Evolutionary conservation across 1,284 basidiomycete species (phyloP).

Genomic region (Salmacisia buchloeana): DNA sequence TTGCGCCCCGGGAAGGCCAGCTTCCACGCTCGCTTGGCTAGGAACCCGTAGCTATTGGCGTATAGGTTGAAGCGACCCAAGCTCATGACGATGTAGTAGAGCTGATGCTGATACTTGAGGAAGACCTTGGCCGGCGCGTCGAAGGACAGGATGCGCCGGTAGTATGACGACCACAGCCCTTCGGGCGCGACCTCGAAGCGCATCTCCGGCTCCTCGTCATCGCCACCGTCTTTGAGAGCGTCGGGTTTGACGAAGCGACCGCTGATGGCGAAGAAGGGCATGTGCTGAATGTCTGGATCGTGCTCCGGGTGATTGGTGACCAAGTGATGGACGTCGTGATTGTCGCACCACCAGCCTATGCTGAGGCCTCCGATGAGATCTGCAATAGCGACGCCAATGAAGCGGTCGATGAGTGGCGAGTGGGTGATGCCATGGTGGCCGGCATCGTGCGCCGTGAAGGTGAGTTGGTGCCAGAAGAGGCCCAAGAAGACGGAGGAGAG

Average conservation of each 20-base stretch:
- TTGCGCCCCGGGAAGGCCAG: constrained; percentile 23
- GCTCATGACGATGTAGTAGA: constrained; percentile 87
- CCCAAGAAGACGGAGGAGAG: constrained; percentile 74
- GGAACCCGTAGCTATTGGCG: constrained; percentile 73
- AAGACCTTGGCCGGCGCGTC: constrained; percentile 67
- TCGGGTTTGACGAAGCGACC: constrained; percentile 64
- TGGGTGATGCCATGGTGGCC: constrained; percentile 92
- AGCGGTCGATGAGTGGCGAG: constrained; percentile 72
- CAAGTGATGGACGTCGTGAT: constrained; percentile 95
- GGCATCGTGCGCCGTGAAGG: constrained; percentile 87
- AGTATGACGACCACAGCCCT: constrained; percentile 82
- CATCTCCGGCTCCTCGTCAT: neutral
- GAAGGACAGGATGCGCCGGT: constrained; percentile 78
- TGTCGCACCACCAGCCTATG: constrained; percentile 96
- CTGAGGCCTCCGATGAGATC: constrained; percentile 87
- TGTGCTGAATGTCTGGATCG: constrained; percentile 81
- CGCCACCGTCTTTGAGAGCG: neutral
- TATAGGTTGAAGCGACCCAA: constrained; percentile 96
- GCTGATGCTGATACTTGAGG: constrained; percentile 75
- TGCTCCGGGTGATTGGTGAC: constrained; percentile 97
- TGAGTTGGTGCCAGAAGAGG: constrained; percentile 87
- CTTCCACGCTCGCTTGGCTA: constrained; percentile 56
- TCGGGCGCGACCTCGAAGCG: neutral
- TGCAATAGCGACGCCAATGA: constrained; percentile 74
- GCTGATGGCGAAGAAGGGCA: constrained; percentile 93